phyloP scores from a whole-genome alignment of 352 stramenopile genomes.

The Blastocystis sp. region DNA sequence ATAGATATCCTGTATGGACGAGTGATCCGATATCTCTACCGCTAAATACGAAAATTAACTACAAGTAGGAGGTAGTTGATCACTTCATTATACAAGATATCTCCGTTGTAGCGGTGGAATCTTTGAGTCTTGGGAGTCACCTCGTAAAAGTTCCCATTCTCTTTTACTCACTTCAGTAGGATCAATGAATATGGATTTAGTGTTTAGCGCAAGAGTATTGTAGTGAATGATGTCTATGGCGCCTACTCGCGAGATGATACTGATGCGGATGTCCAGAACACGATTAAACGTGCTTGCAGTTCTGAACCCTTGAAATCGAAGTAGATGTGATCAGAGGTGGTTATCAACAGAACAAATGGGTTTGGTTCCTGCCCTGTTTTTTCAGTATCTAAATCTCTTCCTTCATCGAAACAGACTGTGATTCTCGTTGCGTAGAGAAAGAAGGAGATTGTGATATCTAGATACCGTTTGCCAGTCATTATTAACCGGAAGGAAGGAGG shows the following conservation, averaged over 20 bases:
- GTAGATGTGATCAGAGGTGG: not conserved
- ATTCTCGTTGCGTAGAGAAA: conserved; percentile 6
- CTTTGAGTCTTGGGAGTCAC: conserved; percentile 59
- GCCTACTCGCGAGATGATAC: not conserved
- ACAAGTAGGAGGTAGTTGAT: not conserved
- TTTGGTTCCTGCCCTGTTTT: conserved; percentile 48
- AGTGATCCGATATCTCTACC: conserved; percentile 23
- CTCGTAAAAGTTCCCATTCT: conserved; percentile 24
- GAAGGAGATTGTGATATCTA: not conserved
- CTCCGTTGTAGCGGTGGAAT: conserved; percentile 37
- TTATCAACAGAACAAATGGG: not conserved
- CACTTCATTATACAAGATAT: not conserved
- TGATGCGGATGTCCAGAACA: not conserved
- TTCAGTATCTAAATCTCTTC: not conserved
- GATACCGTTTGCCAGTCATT: conserved; percentile 53
- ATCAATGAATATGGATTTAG: not conserved
- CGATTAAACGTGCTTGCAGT: not conserved
- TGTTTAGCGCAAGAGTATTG: not conserved
- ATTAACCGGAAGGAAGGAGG: not conserved
- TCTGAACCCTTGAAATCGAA: conserved; percentile 4
- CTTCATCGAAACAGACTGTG: not conserved
- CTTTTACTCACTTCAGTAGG: conserved; percentile 10
- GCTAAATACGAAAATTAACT: conserved; percentile 38
- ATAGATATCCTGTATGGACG: conserved; percentile 52
- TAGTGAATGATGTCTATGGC: conserved; percentile 1